phyloP scores from a whole-genome alignment of 2,329 filamentous ascomycete species.

The Dactylellina leptospora region DNA sequence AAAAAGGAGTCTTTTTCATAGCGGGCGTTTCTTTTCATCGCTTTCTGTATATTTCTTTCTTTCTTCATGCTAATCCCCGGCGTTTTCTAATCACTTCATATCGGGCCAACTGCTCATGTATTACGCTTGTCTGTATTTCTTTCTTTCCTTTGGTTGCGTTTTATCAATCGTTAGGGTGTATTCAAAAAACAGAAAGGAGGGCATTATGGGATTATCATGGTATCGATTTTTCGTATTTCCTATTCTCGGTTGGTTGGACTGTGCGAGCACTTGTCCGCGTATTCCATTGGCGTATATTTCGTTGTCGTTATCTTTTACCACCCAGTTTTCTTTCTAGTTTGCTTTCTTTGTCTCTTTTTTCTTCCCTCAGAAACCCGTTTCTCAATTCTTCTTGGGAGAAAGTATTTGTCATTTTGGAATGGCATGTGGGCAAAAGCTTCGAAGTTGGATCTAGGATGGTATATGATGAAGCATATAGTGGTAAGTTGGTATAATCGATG shows the following conservation, averaged over 20 bases:
- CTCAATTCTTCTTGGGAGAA: neutral
- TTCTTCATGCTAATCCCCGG: neutral
- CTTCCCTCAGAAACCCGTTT: no score
- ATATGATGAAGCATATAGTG: no score
- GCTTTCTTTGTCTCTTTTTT: neutral
- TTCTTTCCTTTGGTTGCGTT: constrained; percentile 5
- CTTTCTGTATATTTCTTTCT: constrained; percentile 1
- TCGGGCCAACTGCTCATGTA: neutral
- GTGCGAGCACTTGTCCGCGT: constrained; percentile 38
- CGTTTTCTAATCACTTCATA: constrained; percentile 1
- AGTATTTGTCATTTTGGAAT: neutral
- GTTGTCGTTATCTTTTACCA: neutral
- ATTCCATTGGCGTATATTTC: constrained; percentile 12
- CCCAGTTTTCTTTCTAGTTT: neutral
- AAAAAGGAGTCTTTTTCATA: constrained; percentile 23
- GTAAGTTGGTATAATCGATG: no score
- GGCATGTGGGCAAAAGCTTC: no score
- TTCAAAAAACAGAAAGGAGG: neutral
- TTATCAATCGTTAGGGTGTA: constrained; percentile 2
- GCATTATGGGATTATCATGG: constrained; percentile 16
- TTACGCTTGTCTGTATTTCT: neutral
- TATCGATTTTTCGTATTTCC: constrained; percentile 12
- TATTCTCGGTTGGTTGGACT: constrained; percentile 22
- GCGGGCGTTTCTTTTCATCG: constrained; percentile 33
- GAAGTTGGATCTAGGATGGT: no score